phyloP scores from a whole-genome alignment of 2,329 filamentous ascomycete genomes.

The Aspergillus aculeatinus region DNA sequence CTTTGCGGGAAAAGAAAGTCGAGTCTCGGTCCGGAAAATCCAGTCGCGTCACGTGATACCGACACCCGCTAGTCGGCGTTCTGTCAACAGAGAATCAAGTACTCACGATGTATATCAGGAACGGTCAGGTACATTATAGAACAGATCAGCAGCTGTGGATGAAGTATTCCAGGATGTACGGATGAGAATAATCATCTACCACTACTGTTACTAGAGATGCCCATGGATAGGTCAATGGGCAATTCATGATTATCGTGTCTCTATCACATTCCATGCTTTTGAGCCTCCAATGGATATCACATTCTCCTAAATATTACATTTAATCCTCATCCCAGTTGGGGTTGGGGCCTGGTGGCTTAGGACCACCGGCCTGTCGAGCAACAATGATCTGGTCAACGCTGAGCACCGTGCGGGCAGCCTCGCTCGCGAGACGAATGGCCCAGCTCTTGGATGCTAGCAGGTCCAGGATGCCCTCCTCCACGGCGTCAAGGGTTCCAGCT shows the following conservation, averaged over 20 bases:
- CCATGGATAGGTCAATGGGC: slow-evolving; percentile 14
- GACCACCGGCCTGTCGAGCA: slow-evolving; percentile 91
- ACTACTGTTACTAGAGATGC: slow-evolving; percentile 3
- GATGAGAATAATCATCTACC: slow-evolving; percentile 1
- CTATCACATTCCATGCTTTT: slow-evolving; percentile 25
- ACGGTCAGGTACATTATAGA: background rate
- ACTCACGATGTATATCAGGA: background rate
- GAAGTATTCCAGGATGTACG: background rate
- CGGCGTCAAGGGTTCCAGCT: slow-evolving; percentile 79
- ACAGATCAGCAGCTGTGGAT: background rate
- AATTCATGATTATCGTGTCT: slow-evolving; percentile 35
- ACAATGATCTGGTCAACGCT: slow-evolving; percentile 99
- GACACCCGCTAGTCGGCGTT: background rate
- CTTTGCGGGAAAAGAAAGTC: slow-evolving; percentile 32
- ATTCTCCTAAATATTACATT: slow-evolving; percentile 18
- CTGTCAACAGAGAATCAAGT: background rate
- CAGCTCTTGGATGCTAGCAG: slow-evolving; percentile 88
- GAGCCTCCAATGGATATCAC: slow-evolving; percentile 8
- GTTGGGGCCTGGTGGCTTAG: slow-evolving; percentile 94
- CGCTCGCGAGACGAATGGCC: slow-evolving; percentile 96
- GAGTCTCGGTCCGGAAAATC: slow-evolving; percentile 35
- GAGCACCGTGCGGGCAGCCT: slow-evolving; percentile 87
- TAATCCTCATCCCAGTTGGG: slow-evolving; percentile 71
- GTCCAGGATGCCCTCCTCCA: slow-evolving; percentile 86
- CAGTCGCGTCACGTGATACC: slow-evolving; percentile 29